Percentiles rank a stretch among this genome's conserved stretches.
Conservation (phyloP, 1,284 basidiomycete genomes). For the Cutaneotrichosporon spelunceum region DNA sequence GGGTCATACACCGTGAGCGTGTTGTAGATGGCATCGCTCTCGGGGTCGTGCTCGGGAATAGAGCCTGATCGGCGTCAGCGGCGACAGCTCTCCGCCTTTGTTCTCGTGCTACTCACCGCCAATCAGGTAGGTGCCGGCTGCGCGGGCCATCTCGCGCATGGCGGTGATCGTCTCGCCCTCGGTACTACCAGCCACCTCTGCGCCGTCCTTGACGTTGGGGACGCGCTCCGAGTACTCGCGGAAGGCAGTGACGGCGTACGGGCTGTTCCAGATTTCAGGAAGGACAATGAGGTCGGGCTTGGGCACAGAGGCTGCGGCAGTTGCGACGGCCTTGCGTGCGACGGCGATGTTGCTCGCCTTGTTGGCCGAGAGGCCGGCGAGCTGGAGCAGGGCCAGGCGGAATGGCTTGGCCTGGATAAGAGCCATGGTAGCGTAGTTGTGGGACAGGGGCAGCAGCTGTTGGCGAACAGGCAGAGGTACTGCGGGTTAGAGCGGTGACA, state of each 20-base stretch:
- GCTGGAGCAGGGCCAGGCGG: slow-evolving; percentile 78
- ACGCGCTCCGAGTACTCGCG: slow-evolving; percentile 80
- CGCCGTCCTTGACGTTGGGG: slow-evolving; percentile 46
- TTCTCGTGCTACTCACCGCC: slow-evolving; percentile 62
- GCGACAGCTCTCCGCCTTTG: neutral
- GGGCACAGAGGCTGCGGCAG: slow-evolving; percentile 58
- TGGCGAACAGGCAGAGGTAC: neutral
- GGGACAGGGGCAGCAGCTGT: neutral
- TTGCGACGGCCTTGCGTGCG: slow-evolving; percentile 71
- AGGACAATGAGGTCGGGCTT: slow-evolving; percentile 78
- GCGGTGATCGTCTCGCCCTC: slow-evolving; percentile 71
- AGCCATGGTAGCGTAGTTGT: slow-evolving; percentile 32
- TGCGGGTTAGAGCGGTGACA: neutral
- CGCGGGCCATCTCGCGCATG: slow-evolving; percentile 77
- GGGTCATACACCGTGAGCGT: slow-evolving; percentile 88
- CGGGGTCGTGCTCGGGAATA: slow-evolving; percentile 74
- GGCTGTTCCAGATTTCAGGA: slow-evolving; percentile 98
- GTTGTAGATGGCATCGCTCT: slow-evolving; percentile 75
- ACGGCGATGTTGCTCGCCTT: slow-evolving; percentile 73
- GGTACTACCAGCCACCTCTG: slow-evolving; percentile 10
- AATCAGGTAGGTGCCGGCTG: slow-evolving; percentile 80
- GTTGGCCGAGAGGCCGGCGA: slow-evolving; percentile 65
- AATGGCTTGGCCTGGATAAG: slow-evolving; percentile 60
- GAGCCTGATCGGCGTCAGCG: slow-evolving; percentile 59
- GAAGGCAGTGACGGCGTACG: slow-evolving; percentile 84